Conservation (phyloP, 1,139 yeast genomes). For the Zygosaccharomyces sapae region DNA sequence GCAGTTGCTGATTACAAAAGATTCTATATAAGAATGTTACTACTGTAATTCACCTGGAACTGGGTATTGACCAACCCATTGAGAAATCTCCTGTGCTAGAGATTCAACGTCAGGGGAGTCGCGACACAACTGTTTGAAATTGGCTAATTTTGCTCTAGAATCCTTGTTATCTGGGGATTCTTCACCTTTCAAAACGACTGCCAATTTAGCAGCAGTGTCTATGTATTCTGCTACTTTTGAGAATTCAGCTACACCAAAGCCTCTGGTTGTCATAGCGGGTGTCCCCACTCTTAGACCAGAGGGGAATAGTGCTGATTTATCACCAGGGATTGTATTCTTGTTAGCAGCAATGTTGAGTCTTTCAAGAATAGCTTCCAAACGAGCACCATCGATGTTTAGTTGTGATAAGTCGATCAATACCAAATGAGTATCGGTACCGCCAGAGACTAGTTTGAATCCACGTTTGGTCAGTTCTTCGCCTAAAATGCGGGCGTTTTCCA, state of each 20-base stretch:
- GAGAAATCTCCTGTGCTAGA: constrained; percentile 58
- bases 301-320: constrained; percentile 90
- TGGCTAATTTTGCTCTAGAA: constrained; percentile 59
- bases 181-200: constrained; percentile 54
- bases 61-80: constrained; percentile 66
- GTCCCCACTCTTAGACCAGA: constrained; percentile 96
- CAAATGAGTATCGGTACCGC: constrained; percentile 93
- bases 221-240: constrained; percentile 73
- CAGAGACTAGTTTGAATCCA: constrained; percentile 79
- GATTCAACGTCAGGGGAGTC: constrained; percentile 53
- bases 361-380: constrained; percentile 89
- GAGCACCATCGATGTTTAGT: constrained; percentile 89
- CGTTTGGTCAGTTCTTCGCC: constrained; percentile 62
- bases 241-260: constrained; percentile 76
- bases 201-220: constrained; percentile 68
- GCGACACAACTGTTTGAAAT: constrained; percentile 62
- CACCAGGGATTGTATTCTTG: constrained; percentile 96
- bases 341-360: constrained; percentile 89
- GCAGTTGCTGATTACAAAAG: constrained; percentile 4
- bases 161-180: constrained; percentile 46
- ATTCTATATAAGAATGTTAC: not conserved
- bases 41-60: constrained; percentile 65
- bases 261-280: constrained; percentile 98
- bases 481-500: constrained; percentile 72
- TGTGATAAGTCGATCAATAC: constrained; percentile 80